Evolutionary conservation across 108 stramenopile genomes (phyloP), one percentile per base, ranked within the genome.

Genomic region (Nitzschia sp.): DNA sequence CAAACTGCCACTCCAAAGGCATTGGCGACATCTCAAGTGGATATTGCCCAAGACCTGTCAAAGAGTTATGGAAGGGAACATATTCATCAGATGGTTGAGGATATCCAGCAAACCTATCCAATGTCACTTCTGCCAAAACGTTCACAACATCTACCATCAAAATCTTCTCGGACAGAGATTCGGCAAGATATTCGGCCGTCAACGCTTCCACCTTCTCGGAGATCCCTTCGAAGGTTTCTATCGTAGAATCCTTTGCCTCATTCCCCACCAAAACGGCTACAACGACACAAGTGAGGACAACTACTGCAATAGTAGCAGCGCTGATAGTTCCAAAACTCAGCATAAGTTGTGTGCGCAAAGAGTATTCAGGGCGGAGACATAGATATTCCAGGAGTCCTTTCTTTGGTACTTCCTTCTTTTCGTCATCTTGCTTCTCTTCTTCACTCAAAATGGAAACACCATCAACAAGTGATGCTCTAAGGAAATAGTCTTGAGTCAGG

Each of bases 31-130:
- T 29, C 12, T 65, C 43, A 15, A 78, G 14, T 8, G 77, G 77
- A 46, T 78, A 78, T 10, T 25, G 43, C 12, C 51, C 25, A 0
- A 22, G 17, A 15, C 62, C 42, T 10, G 76, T 52, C 25, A 55
- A 10, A 3, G 50, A 62, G 63, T 80, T 77, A 14, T 48, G 65
- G 53, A 86, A 86, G 7, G 85, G 81, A 40, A 80, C 80, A 12
- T 55, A 51, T 19, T 51, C 53, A 46, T 85, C 81, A 20, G 79
- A 60, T 12, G 51, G 43, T 14, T 53, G 14, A 10, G 79, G 79
- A 51, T 86, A 83, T 2, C 85, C 81, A 8, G 40, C 57, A 59
- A 86, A 81, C n/a, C 85, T 74, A 77, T 86, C 85, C 42, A 48
- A 37, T 10, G 69, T 69, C 10, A 66, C 57, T 53, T 86, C 81